Conservation (phyloP, 768 basidiomycete species). For the Tephrocybe rancida region DNA sequence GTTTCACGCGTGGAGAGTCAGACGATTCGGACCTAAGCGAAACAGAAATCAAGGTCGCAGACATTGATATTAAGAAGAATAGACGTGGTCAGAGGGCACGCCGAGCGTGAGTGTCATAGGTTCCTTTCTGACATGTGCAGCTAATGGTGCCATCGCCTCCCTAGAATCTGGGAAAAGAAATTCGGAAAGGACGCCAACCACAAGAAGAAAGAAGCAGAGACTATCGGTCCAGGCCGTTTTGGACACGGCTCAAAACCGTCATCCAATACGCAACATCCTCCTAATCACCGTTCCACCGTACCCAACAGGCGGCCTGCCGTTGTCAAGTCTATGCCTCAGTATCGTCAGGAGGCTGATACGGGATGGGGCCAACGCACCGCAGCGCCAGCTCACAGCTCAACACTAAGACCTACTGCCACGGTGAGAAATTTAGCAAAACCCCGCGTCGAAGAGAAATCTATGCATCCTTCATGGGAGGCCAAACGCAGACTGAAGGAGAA, state of each 20-base stretch:
- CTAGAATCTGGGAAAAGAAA: constrained; percentile 98
- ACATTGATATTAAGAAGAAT: constrained; percentile 72
- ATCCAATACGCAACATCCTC: neutral
- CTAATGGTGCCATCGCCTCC: constrained; percentile 4
- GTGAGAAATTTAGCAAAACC: constrained; percentile 6
- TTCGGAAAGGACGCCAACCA: constrained; percentile 92
- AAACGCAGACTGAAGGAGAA: constrained; percentile 81
- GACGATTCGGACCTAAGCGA: constrained; percentile 80
- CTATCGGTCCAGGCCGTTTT: constrained; percentile 3
- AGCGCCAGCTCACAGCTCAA: constrained; percentile 1
- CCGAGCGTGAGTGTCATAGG: constrained; percentile 70
- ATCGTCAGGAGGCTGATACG: constrained; percentile 23
- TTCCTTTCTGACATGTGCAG: neutral
- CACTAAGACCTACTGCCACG: constrained; percentile 1
- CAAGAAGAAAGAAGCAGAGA: constrained; percentile 62
- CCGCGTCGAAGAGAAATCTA: constrained; percentile 35
- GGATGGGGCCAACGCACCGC: constrained; percentile 29
- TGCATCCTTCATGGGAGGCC: constrained; percentile 98
- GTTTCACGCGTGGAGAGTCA: constrained; percentile 80
- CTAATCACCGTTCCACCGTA: neutral
- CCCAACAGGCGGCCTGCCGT: neutral
- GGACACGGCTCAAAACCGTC: constrained; percentile 4
- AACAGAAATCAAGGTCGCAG: constrained; percentile 54
- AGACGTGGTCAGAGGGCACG: constrained; percentile 93
- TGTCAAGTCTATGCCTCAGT: constrained; percentile 19